Evolutionary conservation across 805 yeast species (phyloP), one percentile per base, ranked within the genome.

Genomic region (Gaillardinia entomophila): DNA sequence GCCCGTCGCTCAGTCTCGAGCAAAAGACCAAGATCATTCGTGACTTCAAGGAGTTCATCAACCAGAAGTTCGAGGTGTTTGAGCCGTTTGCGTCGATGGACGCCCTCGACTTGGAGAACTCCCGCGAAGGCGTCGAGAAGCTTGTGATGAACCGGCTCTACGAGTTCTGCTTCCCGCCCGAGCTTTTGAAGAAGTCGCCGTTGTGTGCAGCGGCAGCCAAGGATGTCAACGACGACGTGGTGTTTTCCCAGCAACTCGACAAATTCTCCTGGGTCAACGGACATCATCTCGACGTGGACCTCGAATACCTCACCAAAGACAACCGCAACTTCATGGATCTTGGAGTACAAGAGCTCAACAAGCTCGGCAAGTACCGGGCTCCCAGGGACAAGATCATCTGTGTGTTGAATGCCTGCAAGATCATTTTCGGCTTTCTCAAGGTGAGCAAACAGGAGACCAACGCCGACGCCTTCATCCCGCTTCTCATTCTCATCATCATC

Each of bases 321-420:
- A 36, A 34, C 6, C 33, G 50, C 12, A 54, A 51, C 22, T 58
- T 89, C 77, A 55, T 71, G 77, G 45, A 68, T 54, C 45, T 68
- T 36, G 92, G 97, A 0, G 71, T 79, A 1, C 66, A 64, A 10
- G 97, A 92, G 56, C 66, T 92, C 30, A 65, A 68, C 41, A 87
- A 87, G 46, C 79, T 92, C 48, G 82, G 83, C 55, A 70, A 75
- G 33, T 94, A 82, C 54, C 75, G 94, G 45, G 90, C 97, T 0
- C 98, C 98, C 12, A 68, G 98, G 33, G 98, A 94, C 52, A 92
- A 92, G 51, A 77, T 87, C 41, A 86, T 92, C 24, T 92, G 97
- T 53, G 69, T 92, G 3, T 67, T 92, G 40, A 94, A 92, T 58
- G 79, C 92, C 33, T 90, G 97, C 51, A 90, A 90, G 56, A 89